Base-by-base conservation (phyloP, 208 protist species). In the Kentomonas sorsogonicus region DNA sequence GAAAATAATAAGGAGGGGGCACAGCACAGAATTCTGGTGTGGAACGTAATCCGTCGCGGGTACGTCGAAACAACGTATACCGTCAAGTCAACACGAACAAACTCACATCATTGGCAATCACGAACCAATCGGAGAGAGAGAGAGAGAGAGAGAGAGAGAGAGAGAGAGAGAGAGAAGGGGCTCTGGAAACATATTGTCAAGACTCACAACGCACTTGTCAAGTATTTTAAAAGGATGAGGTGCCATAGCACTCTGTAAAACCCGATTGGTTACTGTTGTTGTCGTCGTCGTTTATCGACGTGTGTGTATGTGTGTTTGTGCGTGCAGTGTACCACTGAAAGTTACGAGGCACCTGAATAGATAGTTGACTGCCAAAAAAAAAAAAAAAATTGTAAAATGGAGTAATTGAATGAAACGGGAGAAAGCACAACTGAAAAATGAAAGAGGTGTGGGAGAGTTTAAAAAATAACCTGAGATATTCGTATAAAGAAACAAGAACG, bases 241-340 rank as follows among this genome's bases (percentile, higher is more conserved):
- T 41, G 11, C 11, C 11, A 41, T 41, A 11, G 11, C 11, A 16
- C 26, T 51, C 13, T 51, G 10, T 26, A 27, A 27, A 2, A 51
- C 5, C 3, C 47, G 26, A n/a, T n/a, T n/a, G n/a, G n/a, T n/a
- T n/a, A n/a, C n/a, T n/a, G n/a, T n/a, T n/a, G n/a, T n/a, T n/a
- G n/a, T n/a, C n/a, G n/a, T n/a, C n/a, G n/a, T n/a, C 39, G 20
- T n/a, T 34, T 27, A 11, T 36, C 29, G 7, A 16, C 25, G 9
- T 25, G 50, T 38, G 29, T 55, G 16, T 55, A n/a, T 55, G 33
- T 55, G 16, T 55, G n/a, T 11, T 40, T 40, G 36, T 9, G 9
- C 7, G 11, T 36, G 5, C 11, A 36, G 7, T 15, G 11, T 5
- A 36, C 5, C 33, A 11, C 5, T 5, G 11, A 36, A 36, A 36